Percentiles rank a stretch among this genome's conserved stretches.
Evolutionary conservation across 805 yeast species (phyloP).

Genomic region (Nakazawaea populi): DNA sequence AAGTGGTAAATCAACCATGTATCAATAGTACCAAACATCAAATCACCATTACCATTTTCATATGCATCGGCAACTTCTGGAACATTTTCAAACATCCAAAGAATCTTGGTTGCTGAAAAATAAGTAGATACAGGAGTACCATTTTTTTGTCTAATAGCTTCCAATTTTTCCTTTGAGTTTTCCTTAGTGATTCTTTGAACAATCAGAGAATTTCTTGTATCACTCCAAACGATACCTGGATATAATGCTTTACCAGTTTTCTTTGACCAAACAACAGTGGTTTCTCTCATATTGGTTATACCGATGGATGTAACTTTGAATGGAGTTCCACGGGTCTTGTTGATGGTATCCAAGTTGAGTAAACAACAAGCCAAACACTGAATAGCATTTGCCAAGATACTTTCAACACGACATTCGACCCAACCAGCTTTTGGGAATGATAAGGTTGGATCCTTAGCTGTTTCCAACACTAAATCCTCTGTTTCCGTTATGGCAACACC

Average conservation of each 20-base stretch:
- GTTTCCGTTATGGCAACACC: conserved; percentile 60
- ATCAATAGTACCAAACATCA: conserved; percentile 92
- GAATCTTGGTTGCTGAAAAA: conserved; percentile 83
- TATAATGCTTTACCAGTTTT: conserved; percentile 76
- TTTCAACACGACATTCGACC: conserved; percentile 91
- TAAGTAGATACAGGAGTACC: conserved; percentile 90
- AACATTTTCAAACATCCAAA: conserved; percentile 84
- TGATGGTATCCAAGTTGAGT: conserved; percentile 48
- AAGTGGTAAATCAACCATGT: conserved; percentile 88
- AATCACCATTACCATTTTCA: conserved; percentile 60
- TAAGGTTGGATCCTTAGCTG: conserved; percentile 56
- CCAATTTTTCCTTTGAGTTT: conserved; percentile 49
- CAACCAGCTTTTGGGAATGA: conserved; percentile 81
- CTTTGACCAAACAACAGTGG: conserved; percentile 83
- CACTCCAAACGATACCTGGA: conserved; percentile 95
- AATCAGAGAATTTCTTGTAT: conserved; percentile 74
- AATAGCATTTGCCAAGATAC: conserved; percentile 71
- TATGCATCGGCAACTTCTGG: conserved; percentile 60
- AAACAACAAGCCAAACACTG: conserved; percentile 71
- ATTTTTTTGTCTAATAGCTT: conserved; percentile 53
- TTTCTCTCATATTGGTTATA: conserved; percentile 93
- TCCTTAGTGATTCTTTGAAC: conserved; percentile 56
- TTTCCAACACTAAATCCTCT: conserved; percentile 57
- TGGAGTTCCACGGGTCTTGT: conserved; percentile 41
- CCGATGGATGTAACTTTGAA: conserved; percentile 73